A percentile compares a stretch with the other conserved stretches of the same genome.
Evolutionary conservation across 2,329 filamentous ascomycete genomes (phyloP).

Genomic region (Podosphaera xanthii): DNA sequence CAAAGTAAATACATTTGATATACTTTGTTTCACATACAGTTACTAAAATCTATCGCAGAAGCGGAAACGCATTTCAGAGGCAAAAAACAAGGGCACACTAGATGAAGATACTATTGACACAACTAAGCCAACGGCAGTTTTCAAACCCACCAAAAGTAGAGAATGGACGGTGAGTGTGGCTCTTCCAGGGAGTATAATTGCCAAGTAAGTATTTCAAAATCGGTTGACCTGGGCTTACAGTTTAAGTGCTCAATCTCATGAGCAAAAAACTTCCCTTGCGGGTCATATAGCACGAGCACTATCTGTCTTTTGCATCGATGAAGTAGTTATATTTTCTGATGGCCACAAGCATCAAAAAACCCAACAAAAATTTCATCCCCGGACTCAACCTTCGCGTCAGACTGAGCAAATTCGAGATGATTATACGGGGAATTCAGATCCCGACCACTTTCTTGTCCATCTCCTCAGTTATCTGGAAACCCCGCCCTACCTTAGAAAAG

Average conservation of each 20-base stretch:
- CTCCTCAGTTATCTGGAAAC: constrained; percentile 65
- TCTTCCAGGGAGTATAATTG: constrained; percentile 53
- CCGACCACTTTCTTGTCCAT: constrained; percentile 59
- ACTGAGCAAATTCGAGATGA: constrained; percentile 20
- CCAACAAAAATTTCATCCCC: constrained; percentile 8
- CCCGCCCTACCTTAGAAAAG: constrained; percentile 56
- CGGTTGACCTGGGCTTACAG: neutral
- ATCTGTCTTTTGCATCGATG: constrained; percentile 66
- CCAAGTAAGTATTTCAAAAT: constrained; percentile 29
- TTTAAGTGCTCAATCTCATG: constrained; percentile 19
- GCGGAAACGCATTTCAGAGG: constrained; percentile 15
- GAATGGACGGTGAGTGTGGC: constrained; percentile 58
- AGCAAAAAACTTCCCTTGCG: constrained; percentile 50
- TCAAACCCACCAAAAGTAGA: constrained; percentile 38
- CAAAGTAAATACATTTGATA: constrained; percentile 6
- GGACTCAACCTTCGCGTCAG: constrained; percentile 14
- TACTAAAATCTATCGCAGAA: constrained; percentile 10
- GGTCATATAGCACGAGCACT: constrained; percentile 61
- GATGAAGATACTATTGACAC: constrained; percentile 20
- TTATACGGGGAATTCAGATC: constrained; percentile 47
- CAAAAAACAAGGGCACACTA: constrained; percentile 10
- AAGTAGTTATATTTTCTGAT: constrained; percentile 66
- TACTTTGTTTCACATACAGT: neutral
- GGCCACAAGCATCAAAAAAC: constrained; percentile 19
- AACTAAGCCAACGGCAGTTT: constrained; percentile 46